phyloP scores from a whole-genome alignment of 2,329 filamentous ascomycete species.

The Paracorniculantispora psalliotae region DNA sequence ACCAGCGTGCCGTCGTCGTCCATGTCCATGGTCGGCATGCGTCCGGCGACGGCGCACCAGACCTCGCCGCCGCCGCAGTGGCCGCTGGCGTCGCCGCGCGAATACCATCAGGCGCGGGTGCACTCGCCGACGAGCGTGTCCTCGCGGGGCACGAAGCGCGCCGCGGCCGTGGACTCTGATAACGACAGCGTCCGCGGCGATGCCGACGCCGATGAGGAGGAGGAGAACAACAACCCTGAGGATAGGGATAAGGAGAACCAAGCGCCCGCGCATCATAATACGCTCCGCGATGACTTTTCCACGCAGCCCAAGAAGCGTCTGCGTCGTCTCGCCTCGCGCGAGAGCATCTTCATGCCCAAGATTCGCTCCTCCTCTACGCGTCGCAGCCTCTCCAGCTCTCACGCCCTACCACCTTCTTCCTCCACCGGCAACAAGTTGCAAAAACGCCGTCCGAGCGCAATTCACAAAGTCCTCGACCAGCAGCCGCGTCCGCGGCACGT shows the following conservation, averaged over 20 bases:
- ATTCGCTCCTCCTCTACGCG: constrained; percentile 26
- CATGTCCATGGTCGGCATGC: neutral
- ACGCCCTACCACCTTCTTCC: constrained; percentile 16
- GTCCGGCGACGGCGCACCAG: neutral
- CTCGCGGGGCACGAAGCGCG: constrained; percentile 48
- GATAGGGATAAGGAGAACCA: constrained; percentile 16
- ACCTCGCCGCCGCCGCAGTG: constrained; percentile 17
- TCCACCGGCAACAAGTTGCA: constrained; percentile 19
- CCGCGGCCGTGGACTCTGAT: constrained; percentile 33
- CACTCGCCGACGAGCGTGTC: constrained; percentile 31
- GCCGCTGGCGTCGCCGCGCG: constrained; percentile 22
- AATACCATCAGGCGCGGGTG: constrained; percentile 18
- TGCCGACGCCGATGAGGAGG: too few species aligned
- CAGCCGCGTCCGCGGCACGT: constrained; percentile 15
- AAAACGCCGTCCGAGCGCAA: constrained; percentile 20
- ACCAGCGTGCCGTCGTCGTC: constrained; percentile 19
- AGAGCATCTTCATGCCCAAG: constrained; percentile 33
- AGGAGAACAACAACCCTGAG: neutral
- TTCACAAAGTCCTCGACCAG: too few species aligned
- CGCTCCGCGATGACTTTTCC: constrained; percentile 33
- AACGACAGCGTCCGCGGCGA: constrained; percentile 11
- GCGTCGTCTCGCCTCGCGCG: constrained; percentile 45
- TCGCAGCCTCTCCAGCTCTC: constrained; percentile 25
- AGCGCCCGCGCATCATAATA: constrained; percentile 23
- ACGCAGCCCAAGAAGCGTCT: constrained; percentile 44